These are phyloP conservation scores for Sophora flavescens DNA, from an alignment of 306 rosid species.

Conservation along the genomic window DNA sequence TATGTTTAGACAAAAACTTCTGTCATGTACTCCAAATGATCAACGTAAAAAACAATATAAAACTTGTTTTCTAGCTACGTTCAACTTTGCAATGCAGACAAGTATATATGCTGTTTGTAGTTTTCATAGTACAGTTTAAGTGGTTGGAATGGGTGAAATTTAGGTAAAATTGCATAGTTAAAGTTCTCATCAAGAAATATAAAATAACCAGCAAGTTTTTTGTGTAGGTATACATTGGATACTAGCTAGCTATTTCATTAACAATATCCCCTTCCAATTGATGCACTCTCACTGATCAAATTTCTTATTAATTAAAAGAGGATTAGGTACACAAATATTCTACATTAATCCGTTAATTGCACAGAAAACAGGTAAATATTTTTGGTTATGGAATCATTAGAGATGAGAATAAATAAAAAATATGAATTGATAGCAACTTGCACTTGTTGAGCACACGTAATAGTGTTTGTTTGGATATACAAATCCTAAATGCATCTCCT, in stretches of 20 bases:
- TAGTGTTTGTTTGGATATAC: conserved; percentile 44
- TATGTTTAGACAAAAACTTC: background rate
- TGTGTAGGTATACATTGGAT: conserved; percentile 7
- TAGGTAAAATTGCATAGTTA: background rate
- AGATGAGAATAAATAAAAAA: conserved; percentile 43
- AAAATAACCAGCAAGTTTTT: background rate
- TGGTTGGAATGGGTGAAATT: background rate
- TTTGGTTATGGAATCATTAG: conserved; percentile 37
- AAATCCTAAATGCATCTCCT: conserved; percentile 50
- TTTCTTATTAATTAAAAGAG: background rate
- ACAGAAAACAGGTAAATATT: conserved; percentile 2
- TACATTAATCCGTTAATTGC: conserved; percentile 2
- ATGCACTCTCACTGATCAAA: conserved; percentile 34
- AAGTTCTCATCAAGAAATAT: background rate
- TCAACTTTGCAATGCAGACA: background rate
- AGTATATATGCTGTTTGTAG: conserved; percentile 1
- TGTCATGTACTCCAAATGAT: background rate
- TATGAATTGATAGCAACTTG: conserved; percentile 28
- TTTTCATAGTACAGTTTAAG: conserved; percentile 5
- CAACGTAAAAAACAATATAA: background rate
- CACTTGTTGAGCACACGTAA: conserved; percentile 41
- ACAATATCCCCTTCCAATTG: background rate
- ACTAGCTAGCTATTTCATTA: background rate
- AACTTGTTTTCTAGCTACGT: background rate
- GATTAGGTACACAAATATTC: conserved; percentile 9